A percentile compares a stretch with the other conserved stretches of the same genome.
Conservation (phyloP, 2,329 filamentous ascomycete genomes). For the Pyrenophora seminiperda region DNA sequence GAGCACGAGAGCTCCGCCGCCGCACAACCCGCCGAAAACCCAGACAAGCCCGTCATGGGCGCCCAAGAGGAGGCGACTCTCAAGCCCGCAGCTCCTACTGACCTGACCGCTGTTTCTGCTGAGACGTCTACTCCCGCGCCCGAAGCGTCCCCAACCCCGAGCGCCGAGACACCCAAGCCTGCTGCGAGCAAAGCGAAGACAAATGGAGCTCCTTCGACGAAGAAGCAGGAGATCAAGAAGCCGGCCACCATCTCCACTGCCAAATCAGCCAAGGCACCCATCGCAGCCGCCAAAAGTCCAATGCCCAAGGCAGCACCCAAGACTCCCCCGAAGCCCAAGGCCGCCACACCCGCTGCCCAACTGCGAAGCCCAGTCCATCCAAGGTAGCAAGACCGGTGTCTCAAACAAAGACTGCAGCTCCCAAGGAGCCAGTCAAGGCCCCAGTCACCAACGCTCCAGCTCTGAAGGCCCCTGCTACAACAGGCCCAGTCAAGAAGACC, state of each 20-base stretch:
- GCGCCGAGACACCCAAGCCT: slow-evolving; percentile 1
- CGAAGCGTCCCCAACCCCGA: slow-evolving; percentile 1
- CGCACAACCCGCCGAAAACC: slow-evolving; percentile 34
- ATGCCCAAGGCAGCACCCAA: slow-evolving; percentile 37
- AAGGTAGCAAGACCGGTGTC: slow-evolving; percentile 24
- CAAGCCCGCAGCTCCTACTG: slow-evolving; percentile 49
- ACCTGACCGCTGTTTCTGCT: slow-evolving; percentile 44
- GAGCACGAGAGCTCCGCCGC: not conserved
- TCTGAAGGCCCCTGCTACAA: slow-evolving; percentile 7
- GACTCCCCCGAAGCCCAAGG: slow-evolving; percentile 38
- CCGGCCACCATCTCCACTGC: slow-evolving; percentile 41
- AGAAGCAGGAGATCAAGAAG: slow-evolving; percentile 35
- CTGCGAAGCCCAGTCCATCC: slow-evolving; percentile 29
- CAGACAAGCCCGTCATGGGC: slow-evolving; percentile 52
- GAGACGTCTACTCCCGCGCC: slow-evolving; percentile 43
- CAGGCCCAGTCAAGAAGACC: slow-evolving; percentile 30
- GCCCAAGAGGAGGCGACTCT: slow-evolving; percentile 49
- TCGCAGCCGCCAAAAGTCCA: slow-evolving; percentile 37
- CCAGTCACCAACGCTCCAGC: slow-evolving; percentile 18
- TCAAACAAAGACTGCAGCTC: slow-evolving; percentile 27
- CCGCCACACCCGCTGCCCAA: slow-evolving; percentile 15
- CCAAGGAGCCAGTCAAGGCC: slow-evolving; percentile 31
- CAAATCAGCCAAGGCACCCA: slow-evolving; percentile 32
- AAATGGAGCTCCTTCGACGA: slow-evolving; percentile 15
- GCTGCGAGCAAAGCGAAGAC: slow-evolving; percentile 21